phyloP scores from a whole-genome alignment of 164 flowering plant species.

The Liquidambar formosana region DNA sequence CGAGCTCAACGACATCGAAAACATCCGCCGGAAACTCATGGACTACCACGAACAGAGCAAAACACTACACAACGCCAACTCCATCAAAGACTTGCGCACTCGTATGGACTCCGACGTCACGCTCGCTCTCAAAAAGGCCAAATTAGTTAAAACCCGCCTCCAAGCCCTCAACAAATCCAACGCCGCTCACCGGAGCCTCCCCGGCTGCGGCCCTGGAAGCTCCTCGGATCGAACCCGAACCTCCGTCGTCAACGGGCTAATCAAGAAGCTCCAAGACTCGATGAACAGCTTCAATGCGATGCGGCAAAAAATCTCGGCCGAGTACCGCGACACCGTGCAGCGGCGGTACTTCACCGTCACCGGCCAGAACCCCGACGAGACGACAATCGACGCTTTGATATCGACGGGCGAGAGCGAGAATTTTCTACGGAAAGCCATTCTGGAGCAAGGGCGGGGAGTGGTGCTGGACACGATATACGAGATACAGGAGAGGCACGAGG shows the following conservation, averaged over 20 bases:
- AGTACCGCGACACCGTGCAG: constrained; percentile 75
- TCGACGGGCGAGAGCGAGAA: constrained; percentile 83
- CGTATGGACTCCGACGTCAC: constrained; percentile 69
- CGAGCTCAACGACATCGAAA: constrained; percentile 59
- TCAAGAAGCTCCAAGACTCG: constrained; percentile 61
- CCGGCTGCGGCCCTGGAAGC: constrained; percentile 82
- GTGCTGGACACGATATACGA: constrained; percentile 57
- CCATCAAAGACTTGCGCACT: constrained; percentile 58
- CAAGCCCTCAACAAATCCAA: constrained; percentile 74
- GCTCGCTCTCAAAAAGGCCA: constrained; percentile 62
- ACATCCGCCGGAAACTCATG: constrained; percentile 42
- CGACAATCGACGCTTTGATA: constrained; percentile 53
- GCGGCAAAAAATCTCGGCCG: constrained; percentile 49
- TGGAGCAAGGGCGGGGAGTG: constrained; percentile 59
- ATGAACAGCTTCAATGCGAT: constrained; percentile 62
- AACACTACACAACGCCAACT: constrained; percentile 58
- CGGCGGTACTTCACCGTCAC: constrained; percentile 76
- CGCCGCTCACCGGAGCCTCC: constrained; percentile 58
- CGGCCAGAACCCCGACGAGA: constrained; percentile 69
- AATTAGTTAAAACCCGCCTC: constrained; percentile 54
- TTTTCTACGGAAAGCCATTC: constrained; percentile 74
- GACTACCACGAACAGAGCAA: constrained; percentile 61
- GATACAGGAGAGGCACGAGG: constrained; percentile 70
- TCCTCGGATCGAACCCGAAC: constrained; percentile 78
- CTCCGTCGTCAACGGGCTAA: constrained; percentile 60